A percentile compares a stretch with the other conserved stretches of the same genome.
Evolutionary conservation across 1,284 basidiomycete species (phyloP).

Genomic region (Trametes versicolor): DNA sequence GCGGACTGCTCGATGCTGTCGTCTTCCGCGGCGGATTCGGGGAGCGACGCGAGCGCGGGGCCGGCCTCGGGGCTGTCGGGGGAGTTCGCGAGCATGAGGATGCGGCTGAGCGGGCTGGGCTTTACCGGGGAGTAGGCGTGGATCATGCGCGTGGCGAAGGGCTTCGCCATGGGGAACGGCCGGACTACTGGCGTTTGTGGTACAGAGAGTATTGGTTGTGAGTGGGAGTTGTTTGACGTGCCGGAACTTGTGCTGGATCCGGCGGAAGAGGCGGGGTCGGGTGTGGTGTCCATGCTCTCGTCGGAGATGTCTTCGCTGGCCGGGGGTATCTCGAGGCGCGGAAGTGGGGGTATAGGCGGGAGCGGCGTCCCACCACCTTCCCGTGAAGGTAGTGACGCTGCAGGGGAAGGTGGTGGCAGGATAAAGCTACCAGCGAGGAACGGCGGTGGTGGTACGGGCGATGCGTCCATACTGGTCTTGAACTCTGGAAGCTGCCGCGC

Average conservation of each 20-base stretch:
- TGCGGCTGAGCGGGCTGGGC: slow-evolving; percentile 79
- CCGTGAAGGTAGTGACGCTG: slow-evolving; percentile 51
- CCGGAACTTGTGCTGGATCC: slow-evolving; percentile 21
- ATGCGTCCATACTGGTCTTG: slow-evolving; percentile 39
- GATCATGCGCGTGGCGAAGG: slow-evolving; percentile 69
- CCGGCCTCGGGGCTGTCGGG: slow-evolving; percentile 55
- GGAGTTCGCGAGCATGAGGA: slow-evolving; percentile 73
- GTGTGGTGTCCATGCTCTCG: slow-evolving; percentile 24
- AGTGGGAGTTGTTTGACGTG: slow-evolving; percentile 15
- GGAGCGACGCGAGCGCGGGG: slow-evolving; percentile 41
- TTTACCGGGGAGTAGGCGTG: slow-evolving; percentile 82
- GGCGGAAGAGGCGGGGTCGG: slow-evolving; percentile 12
- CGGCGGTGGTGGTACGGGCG: slow-evolving; percentile 32
- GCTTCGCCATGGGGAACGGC: slow-evolving; percentile 76
- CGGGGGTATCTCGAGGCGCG: slow-evolving; percentile 33
- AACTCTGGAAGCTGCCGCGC: slow-evolving; percentile 37
- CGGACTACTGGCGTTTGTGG: slow-evolving; percentile 42
- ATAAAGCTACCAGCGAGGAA: slow-evolving; percentile 69
- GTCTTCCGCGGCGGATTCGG: slow-evolving; percentile 49
- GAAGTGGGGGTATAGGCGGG: slow-evolving; percentile 36
- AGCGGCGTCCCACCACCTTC: slow-evolving; percentile 25
- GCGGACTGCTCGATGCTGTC: slow-evolving; percentile 29
- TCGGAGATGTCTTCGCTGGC: slow-evolving; percentile 19
- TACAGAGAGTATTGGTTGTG: slow-evolving; percentile 26
- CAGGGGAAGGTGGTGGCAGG: slow-evolving; percentile 76